Base-by-base conservation (phyloP, 108 stramenopile species). In the Nitzschia putrida region DNA sequence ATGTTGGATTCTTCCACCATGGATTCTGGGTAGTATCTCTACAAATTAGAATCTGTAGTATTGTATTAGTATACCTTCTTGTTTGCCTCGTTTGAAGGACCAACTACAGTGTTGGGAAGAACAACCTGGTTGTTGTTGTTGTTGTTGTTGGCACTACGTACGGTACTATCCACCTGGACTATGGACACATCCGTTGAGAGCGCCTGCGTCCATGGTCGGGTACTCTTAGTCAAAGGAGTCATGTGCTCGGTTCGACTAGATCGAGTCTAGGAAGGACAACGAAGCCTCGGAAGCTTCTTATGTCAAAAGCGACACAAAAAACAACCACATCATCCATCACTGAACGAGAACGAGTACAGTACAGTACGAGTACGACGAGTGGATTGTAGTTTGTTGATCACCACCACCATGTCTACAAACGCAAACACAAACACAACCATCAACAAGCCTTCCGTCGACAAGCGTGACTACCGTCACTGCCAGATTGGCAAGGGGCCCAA, bases 401-500 rank as follows among this genome's bases (percentile, higher is more conserved):
- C 3, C 59, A 38, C 3, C 13, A 39, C 39, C 59, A 66, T 66
- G 65, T 25, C 65, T 6, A 22, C 26, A 14, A 34, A 34, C 3
- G 4, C 29, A 34, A 34, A 34, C 3, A 34, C 29, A 34, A 34
- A 34, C 29, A 34, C 29, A 34, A 38, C 42, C 13, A 56, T 66
- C 26, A 49, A 73, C 29, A 57, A 54, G 25, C 73, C 73, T 8
- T 73, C 64, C n/a, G 54, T 64, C 0, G 73, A 73, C 43, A 66
- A 73, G 45, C 54, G 73, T n/a, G 45, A 66, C 47, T 73, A 73
- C 38, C 64, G 64, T 23, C 73, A 73, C 47, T 49, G 66, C 34
- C 25, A 20, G 10, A 13, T 73, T 3, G 73, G 73, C 21, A 34
- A 23, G 26, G 41, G 38, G 0, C 21, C 39, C 20, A 42, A 25